Evolutionary conservation across 116 monocot genomes (phyloP).

Genomic region (Iris pallida): DNA sequence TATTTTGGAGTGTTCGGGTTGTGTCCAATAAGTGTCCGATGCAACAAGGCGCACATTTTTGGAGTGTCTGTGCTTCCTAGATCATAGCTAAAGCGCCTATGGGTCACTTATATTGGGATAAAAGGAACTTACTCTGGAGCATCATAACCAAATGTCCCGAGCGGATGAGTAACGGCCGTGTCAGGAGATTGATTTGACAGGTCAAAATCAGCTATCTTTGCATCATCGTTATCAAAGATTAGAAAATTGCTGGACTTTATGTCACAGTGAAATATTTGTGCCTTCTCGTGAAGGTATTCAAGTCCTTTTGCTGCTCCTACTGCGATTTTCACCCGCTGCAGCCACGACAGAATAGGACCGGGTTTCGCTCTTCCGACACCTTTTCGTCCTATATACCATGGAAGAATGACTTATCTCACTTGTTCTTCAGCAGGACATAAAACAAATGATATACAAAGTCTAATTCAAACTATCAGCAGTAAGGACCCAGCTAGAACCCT

Average conservation of each 20-base stretch:
- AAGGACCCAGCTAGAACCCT: too few species aligned
- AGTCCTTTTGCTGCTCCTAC: slow-evolving; percentile 40
- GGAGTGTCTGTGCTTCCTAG: too few species aligned
- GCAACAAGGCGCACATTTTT: too few species aligned
- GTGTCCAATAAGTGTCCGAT: too few species aligned
- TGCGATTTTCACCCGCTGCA: slow-evolving; percentile 33
- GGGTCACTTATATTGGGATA: too few species aligned
- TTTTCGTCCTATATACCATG: slow-evolving; percentile 18
- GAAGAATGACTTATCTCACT: too few species aligned
- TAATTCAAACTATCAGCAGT: too few species aligned
- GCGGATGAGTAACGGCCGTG: slow-evolving; percentile 28
- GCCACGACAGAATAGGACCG: slow-evolving; percentile 30
- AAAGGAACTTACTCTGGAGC: slow-evolving; percentile 27
- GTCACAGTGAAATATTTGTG: slow-evolving; percentile 33
- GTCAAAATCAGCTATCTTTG: slow-evolving; percentile 34
- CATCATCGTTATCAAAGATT: slow-evolving; percentile 29
- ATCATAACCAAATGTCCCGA: slow-evolving; percentile 39
- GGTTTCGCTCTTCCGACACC: slow-evolving; percentile 32
- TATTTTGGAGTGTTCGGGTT: too few species aligned
- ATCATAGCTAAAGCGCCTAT: too few species aligned
- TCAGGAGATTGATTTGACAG: slow-evolving; percentile 39
- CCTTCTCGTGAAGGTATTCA: slow-evolving; percentile 36
- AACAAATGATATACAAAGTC: too few species aligned
- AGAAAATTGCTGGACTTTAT: slow-evolving; percentile 39
- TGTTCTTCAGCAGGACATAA: too few species aligned